Evolutionary conservation across 164 flowering plant species (phyloP).

Genomic region (Cinnamomum chago): DNA sequence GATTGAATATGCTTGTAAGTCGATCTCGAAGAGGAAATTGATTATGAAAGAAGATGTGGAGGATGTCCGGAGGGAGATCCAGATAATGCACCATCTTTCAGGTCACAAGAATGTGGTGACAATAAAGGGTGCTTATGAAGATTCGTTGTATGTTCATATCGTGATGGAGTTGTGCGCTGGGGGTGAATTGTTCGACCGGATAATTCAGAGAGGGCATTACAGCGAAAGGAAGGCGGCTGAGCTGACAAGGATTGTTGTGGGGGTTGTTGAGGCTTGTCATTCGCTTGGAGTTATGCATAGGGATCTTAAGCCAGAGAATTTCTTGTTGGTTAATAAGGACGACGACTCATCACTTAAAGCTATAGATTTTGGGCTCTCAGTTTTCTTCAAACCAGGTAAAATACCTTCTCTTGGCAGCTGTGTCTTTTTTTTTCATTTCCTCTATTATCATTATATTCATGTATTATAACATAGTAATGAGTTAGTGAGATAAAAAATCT

Average conservation of each 20-base stretch:
- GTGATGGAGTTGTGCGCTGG: slow-evolving; percentile 87
- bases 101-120: slow-evolving; percentile 81
- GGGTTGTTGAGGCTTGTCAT: slow-evolving; percentile 88
- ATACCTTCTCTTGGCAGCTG: background rate
- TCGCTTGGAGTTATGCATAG: slow-evolving; percentile 93
- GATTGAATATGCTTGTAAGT: slow-evolving; percentile 75
- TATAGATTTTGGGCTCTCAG: slow-evolving; percentile 89
- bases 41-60: slow-evolving; percentile 81
- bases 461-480: too few species aligned
- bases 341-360: slow-evolving; percentile 90
- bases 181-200: slow-evolving; percentile 83
- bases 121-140: slow-evolving; percentile 85
- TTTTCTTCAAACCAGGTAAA: slow-evolving; percentile 89
- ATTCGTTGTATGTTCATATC: slow-evolving; percentile 69
- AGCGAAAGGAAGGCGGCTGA: slow-evolving; percentile 90
- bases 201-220: slow-evolving; percentile 86
- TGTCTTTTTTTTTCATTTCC: background rate
- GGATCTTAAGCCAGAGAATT: slow-evolving; percentile 88
- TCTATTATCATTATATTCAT: too few species aligned
- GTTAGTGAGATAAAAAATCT: too few species aligned
- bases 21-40: slow-evolving; percentile 84
- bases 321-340: slow-evolving; percentile 76
- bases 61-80: slow-evolving; percentile 88
- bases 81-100: slow-evolving; percentile 91
- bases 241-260: slow-evolving; percentile 68